These are phyloP conservation scores for Polyporus arcularius DNA, from an alignment of 768 basidiomycete genomes.

Conservation along the genomic window DNA sequence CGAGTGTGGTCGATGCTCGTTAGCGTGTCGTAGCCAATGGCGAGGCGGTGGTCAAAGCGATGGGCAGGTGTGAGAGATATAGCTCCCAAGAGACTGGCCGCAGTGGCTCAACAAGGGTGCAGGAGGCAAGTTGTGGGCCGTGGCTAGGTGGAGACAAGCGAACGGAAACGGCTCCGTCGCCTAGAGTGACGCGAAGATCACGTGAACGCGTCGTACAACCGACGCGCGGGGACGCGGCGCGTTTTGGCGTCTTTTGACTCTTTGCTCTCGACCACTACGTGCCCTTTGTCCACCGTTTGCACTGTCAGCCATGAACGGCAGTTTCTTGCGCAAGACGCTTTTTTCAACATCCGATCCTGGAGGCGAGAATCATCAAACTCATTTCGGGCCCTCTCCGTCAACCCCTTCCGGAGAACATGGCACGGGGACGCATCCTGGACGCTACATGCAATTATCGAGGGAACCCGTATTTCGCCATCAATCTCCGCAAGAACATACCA, in stretches of 20 bases:
- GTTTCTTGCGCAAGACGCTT: conserved; percentile 6
- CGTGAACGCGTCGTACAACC: conserved; percentile 11
- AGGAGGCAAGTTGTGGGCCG: neutral
- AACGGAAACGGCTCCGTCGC: too few relatives aligned
- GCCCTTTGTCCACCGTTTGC: neutral
- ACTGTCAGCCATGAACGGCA: conserved; percentile 9
- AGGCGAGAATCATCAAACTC: neutral
- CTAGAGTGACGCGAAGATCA: neutral
- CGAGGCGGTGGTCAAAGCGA: neutral
- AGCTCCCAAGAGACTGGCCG: neutral
- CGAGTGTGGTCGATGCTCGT: too few relatives aligned
- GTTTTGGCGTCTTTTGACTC: neutral
- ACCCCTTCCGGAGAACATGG: too few relatives aligned
- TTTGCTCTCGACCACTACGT: conserved; percentile 1
- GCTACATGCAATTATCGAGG: too few relatives aligned
- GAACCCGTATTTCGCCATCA: neutral
- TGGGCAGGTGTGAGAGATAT: neutral
- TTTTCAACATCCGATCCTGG: conserved; percentile 1
- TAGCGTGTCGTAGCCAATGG: too few relatives aligned
- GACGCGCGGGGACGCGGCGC: neutral
- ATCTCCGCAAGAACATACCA: neutral
- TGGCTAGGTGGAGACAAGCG: neutral
- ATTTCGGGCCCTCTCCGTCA: neutral
- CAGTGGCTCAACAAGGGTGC: neutral
- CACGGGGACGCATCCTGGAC: neutral